Evolutionary conservation across 352 stramenopile genomes (phyloP).

Genomic region (Phytophthora macrochlamydospora): DNA sequence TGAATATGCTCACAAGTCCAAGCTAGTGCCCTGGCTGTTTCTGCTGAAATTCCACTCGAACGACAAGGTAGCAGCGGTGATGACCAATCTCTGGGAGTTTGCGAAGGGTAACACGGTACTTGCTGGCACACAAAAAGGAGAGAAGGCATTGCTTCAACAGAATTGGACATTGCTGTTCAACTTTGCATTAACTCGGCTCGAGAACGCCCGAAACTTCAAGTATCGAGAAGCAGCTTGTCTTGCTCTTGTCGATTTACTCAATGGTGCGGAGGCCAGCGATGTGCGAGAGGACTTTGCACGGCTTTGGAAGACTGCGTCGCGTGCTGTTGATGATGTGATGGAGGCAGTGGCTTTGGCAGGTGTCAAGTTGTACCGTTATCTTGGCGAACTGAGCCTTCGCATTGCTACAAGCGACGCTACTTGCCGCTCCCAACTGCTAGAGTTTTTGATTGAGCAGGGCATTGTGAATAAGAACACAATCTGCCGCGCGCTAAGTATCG

Average conservation of each 20-base stretch:
- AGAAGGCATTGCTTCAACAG: slow-evolving; percentile 58
- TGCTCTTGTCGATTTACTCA: slow-evolving; percentile 68
- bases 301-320: slow-evolving; percentile 70
- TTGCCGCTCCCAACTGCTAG: slow-evolving; percentile 59
- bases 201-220: slow-evolving; percentile 78
- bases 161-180: slow-evolving; percentile 59
- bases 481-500: slow-evolving; percentile 71
- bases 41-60: slow-evolving; percentile 82
- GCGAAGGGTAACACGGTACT: slow-evolving; percentile 43
- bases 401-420: slow-evolving; percentile 52
- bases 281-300: slow-evolving; percentile 56
- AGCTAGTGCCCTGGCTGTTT: slow-evolving; percentile 76
- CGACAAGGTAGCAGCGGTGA: slow-evolving; percentile 62
- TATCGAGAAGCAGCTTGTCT: slow-evolving; percentile 78
- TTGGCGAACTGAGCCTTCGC: slow-evolving; percentile 80
- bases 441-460: slow-evolving; percentile 71
- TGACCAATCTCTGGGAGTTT: slow-evolving; percentile 75
- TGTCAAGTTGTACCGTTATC: slow-evolving; percentile 75
- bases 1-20: slow-evolving; percentile 52
- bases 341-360: slow-evolving; percentile 63
- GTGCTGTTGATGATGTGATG: slow-evolving; percentile 82
- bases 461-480: slow-evolving; percentile 75
- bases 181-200: slow-evolving; percentile 63
- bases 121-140: slow-evolving; percentile 29
- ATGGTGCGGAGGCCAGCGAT: slow-evolving; percentile 51